Percentiles rank a stretch among this genome's conserved stretches.
Conservation (phyloP, 331 rosid genomes). For the Acacia pycnantha region DNA sequence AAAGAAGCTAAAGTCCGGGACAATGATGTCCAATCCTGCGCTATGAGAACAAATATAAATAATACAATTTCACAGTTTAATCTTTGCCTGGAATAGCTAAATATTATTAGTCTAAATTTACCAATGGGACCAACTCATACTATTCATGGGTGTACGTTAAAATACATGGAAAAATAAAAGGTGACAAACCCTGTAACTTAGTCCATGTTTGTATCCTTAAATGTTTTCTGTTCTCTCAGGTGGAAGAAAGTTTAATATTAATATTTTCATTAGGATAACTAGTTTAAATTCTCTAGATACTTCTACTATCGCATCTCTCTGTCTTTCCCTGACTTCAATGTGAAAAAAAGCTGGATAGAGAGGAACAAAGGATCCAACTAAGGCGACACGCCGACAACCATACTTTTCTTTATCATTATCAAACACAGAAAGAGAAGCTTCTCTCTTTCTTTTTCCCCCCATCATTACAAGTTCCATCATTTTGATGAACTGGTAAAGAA, state of each 20-base stretch:
- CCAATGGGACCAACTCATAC: conserved; percentile 1
- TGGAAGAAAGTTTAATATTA: too few species aligned
- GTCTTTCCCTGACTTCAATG: conserved; percentile 26
- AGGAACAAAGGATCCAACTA: conserved; percentile 27
- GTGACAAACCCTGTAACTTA: background rate
- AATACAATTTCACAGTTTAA: conserved; percentile 17
- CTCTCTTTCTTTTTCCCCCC: conserved; percentile 26
- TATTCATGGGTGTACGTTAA: background rate
- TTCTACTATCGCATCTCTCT: background rate
- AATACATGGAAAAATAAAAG: background rate
- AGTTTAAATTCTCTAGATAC: conserved; percentile 4
- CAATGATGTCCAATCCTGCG: background rate
- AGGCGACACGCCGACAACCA: conserved; percentile 29
- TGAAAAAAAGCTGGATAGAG: background rate
- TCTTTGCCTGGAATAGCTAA: background rate
- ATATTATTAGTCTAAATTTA: background rate
- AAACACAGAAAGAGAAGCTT: conserved; percentile 55
- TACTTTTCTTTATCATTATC: conserved; percentile 27
- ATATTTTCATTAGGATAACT: background rate
- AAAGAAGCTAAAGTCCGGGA: background rate
- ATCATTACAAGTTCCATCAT: conserved; percentile 41
- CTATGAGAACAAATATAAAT: background rate
- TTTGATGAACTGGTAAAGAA: background rate
- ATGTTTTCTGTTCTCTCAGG: background rate
- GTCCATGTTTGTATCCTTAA: background rate